Conservation (phyloP, 2,329 filamentous ascomycete species). For the Phoma sp. region DNA sequence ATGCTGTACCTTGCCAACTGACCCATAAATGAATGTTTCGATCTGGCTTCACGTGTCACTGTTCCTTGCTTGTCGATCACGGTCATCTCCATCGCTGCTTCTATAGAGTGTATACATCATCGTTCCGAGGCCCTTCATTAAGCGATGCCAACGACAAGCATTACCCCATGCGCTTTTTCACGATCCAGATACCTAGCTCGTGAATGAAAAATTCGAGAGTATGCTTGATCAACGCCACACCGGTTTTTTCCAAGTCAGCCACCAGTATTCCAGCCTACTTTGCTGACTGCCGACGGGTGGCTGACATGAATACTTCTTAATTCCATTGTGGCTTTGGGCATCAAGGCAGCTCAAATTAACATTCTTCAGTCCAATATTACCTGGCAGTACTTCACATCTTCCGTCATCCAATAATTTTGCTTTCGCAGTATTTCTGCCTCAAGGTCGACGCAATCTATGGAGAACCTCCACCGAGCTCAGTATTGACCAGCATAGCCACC, state of each 20-base stretch:
- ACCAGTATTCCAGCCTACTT: neutral
- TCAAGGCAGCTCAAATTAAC: neutral
- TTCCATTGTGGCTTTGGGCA: neutral
- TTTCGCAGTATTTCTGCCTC: neutral
- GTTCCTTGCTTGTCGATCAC: neutral
- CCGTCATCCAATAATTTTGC: neutral
- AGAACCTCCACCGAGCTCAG: too few relatives aligned
- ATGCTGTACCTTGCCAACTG: neutral
- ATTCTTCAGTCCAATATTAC: conserved; percentile 3
- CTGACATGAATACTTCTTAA: conserved; percentile 1
- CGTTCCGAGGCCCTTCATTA: neutral
- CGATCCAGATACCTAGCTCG: neutral
- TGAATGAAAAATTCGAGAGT: too few relatives aligned
- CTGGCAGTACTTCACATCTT: neutral
- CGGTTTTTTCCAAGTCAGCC: neutral
- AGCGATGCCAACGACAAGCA: neutral
- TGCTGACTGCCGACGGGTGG: conserved; percentile 6
- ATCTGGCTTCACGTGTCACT: neutral
- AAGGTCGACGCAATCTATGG: too few relatives aligned
- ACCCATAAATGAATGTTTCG: neutral
- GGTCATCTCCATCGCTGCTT: neutral
- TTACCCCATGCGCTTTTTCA: conserved; percentile 1
- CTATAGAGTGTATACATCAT: neutral
- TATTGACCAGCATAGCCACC: too few relatives aligned
- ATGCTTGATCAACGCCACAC: neutral